Conservation (phyloP, 805 yeast genomes). For the Starmerella apicola region DNA sequence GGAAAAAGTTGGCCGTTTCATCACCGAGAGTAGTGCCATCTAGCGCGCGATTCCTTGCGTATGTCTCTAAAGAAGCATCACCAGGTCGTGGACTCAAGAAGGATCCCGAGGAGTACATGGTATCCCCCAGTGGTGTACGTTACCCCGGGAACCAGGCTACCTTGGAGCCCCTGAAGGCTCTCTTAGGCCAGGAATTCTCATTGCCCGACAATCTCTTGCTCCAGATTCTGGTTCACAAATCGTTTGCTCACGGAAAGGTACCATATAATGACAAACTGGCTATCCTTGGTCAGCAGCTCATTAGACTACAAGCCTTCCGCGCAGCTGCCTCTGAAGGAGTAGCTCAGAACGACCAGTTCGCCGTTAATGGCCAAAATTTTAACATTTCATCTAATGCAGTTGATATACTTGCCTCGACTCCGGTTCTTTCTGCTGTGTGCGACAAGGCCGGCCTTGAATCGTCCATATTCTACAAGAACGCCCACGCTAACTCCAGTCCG, state of each 20-base stretch:
- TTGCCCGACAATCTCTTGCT: slow-evolving; percentile 51
- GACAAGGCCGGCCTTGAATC: slow-evolving; percentile 22
- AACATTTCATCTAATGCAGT: slow-evolving; percentile 22
- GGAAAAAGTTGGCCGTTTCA: slow-evolving; percentile 1
- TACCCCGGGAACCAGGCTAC: slow-evolving; percentile 45
- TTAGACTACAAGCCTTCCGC: slow-evolving; percentile 22
- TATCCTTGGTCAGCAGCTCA: slow-evolving; percentile 38
- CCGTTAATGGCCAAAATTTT: slow-evolving; percentile 24
- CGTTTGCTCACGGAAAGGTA: slow-evolving; percentile 80
- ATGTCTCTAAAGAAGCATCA: slow-evolving; percentile 3
- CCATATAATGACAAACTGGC: slow-evolving; percentile 84
- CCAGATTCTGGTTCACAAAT: slow-evolving; percentile 84
- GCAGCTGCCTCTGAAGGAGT: slow-evolving; percentile 13
- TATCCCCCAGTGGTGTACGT: slow-evolving; percentile 36
- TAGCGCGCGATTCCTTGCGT: slow-evolving; percentile 8
- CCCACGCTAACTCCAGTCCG: slow-evolving; percentile 25
- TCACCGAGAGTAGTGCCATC: slow-evolving; percentile 1
- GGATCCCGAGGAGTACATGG: slow-evolving; percentile 27
- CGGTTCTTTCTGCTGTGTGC: slow-evolving; percentile 23
- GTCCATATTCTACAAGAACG: slow-evolving; percentile 24
- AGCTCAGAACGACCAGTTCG: neutral
- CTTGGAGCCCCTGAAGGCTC: slow-evolving; percentile 36
- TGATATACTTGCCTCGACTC: slow-evolving; percentile 24
- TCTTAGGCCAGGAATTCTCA: slow-evolving; percentile 38
- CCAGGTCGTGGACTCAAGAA: slow-evolving; percentile 18